Base-by-base conservation (phyloP, 345 rosid species). In the Anastatica hierochuntica region DNA sequence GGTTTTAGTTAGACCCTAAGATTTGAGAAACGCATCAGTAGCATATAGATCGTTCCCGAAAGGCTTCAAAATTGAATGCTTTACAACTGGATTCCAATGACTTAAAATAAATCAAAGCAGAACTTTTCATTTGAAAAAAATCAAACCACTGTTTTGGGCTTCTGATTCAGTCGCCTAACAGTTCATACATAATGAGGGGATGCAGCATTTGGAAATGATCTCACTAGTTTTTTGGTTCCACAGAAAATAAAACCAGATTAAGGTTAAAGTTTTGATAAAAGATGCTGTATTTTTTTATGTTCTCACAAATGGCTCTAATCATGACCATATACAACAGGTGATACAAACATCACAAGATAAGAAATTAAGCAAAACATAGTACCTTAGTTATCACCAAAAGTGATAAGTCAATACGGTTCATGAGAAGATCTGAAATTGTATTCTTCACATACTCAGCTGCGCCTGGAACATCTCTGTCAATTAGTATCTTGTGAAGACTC, bases 331-430 rank as follows among this genome's bases (percentile, higher is more conserved):
- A 43, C 26, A 2, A 2, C 24, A 21, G 24, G 24, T 21, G 24
- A 21, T 21, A 21, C 24, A 21, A 21, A 21, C 24, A 33, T 35
- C 48, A 73, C 20, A 34, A 19, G 49, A 43, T 47, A 42, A 70
- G 33, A 53, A 31, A 54, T 41, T 50, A 49, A 43, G 29, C 14
- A 50, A 53, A 23, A 14, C 40, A 26, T 56, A 65, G 47, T 55
- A 85, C 98, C 96, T 92, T 92, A 26, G 95, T 92, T 58, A 92
- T 92, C 53, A 92, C 95, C 72, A 88, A 69, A 83, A 92, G 98
- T 31, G 98, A 88, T 55, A 88, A 73, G 77, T 92, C 98, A 79
- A 92, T 77, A 37, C 98, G 94, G 58, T 92, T 92, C 98, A 85
- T 85, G 57, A 85, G 94, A 76, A 88, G 97, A 80, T 92, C 98